These are phyloP conservation scores for Cercophora newfieldiana DNA, from an alignment of 495 filamentous ascomycete genomes.

Conservation along the genomic window DNA sequence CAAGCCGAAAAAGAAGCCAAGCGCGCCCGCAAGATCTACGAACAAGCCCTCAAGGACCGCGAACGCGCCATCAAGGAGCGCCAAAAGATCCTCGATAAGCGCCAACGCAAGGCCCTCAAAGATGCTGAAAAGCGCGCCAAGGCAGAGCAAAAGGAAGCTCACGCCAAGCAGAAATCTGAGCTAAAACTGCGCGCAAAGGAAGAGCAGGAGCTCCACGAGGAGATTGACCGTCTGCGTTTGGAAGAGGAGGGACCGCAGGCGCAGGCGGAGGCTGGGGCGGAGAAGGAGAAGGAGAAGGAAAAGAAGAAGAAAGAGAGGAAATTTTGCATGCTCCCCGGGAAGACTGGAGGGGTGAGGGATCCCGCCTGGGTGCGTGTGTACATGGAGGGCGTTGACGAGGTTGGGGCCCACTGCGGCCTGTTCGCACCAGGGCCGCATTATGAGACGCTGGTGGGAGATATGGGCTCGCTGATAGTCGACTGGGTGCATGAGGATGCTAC, in stretches of 20 bases:
- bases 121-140: slow-evolving; percentile 29
- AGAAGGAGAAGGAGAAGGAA: slow-evolving; percentile 24
- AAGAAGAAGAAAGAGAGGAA: slow-evolving; percentile 61
- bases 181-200: slow-evolving; percentile 25
- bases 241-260: slow-evolving; percentile 41
- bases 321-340: slow-evolving; percentile 73
- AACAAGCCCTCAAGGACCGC: slow-evolving; percentile 62
- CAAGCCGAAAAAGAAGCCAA: slow-evolving; percentile 63
- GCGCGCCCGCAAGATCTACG: slow-evolving; percentile 57
- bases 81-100: slow-evolving; percentile 51
- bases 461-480: slow-evolving; percentile 63
- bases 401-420: slow-evolving; percentile 79
- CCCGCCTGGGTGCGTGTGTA: slow-evolving; percentile 71
- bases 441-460: slow-evolving; percentile 73
- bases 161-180: slow-evolving; percentile 43
- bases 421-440: slow-evolving; percentile 73
- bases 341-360: slow-evolving; percentile 52
- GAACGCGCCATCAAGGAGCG: slow-evolving; percentile 61
- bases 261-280: slow-evolving; percentile 42
- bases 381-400: slow-evolving; percentile 83
- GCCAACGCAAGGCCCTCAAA: slow-evolving; percentile 31
- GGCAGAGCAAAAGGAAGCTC: slow-evolving; percentile 19
- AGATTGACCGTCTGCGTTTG: slow-evolving; percentile 14
- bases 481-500: slow-evolving; percentile 67
- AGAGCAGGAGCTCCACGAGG: slow-evolving; percentile 23